Conservation (phyloP, 495 filamentous ascomycete genomes). For the Astrocystis sublimbata region DNA sequence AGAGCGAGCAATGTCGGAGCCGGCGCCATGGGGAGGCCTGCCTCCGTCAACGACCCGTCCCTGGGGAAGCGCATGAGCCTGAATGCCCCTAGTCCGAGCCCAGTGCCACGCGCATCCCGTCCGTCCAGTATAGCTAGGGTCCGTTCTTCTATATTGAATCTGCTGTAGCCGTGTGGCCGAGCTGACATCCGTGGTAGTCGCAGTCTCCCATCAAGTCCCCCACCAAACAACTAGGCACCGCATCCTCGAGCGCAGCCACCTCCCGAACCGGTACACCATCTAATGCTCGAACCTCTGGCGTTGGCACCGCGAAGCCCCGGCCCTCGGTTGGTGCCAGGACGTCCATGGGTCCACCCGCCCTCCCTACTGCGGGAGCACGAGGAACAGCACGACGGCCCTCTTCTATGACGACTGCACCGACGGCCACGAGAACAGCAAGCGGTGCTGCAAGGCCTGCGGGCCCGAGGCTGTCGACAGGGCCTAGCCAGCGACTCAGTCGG, state of each 20-base stretch:
- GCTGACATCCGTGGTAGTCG: slow-evolving; percentile 20
- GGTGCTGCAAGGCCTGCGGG: slow-evolving; percentile 38
- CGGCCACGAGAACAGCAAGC: slow-evolving; percentile 29
- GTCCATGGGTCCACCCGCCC: slow-evolving; percentile 67
- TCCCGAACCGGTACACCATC: slow-evolving; percentile 64
- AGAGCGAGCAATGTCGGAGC: slow-evolving; percentile 25
- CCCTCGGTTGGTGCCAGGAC: slow-evolving; percentile 52
- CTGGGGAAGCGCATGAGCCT: slow-evolving; percentile 64
- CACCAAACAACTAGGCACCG: slow-evolving; percentile 68
- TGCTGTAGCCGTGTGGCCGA: slow-evolving; percentile 13
- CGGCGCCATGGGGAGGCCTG: slow-evolving; percentile 30
- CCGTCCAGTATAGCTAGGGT: slow-evolving; percentile 61
- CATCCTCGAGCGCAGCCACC: slow-evolving; percentile 54
- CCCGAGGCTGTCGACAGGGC: slow-evolving; percentile 34
- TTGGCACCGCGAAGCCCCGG: slow-evolving; percentile 55
- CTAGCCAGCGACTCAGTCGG: slow-evolving; percentile 34
- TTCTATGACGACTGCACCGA: slow-evolving; percentile 32
- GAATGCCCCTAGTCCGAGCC: slow-evolving; percentile 67
- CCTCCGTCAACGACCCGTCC: slow-evolving; percentile 47
- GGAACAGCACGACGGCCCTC: slow-evolving; percentile 37
- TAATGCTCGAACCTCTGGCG: slow-evolving; percentile 44
- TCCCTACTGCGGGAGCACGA: slow-evolving; percentile 32
- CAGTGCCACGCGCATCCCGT: slow-evolving; percentile 52
- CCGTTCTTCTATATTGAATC: slow-evolving; percentile 30
- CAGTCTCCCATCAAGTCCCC: slow-evolving; percentile 80